Evolutionary conservation across 2,329 filamentous ascomycete species (phyloP).

Genomic region (Colletotrichum tamarilloi): DNA sequence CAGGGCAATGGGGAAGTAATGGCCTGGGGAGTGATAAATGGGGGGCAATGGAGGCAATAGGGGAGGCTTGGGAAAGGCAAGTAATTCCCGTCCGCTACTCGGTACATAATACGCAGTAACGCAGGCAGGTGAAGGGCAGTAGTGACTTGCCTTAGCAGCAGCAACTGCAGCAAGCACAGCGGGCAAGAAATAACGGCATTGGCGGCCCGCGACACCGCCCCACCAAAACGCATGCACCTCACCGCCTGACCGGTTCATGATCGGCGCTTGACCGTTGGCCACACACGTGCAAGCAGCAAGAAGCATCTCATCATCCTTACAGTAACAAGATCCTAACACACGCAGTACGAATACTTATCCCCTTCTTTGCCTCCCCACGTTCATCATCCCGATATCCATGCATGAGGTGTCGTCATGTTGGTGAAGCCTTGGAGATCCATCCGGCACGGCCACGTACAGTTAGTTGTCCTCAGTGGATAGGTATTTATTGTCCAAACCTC

Average conservation of each 20-base stretch:
- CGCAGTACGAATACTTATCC: background rate
- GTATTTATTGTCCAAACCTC: too few relatives aligned
- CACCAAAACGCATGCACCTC: constrained; percentile 13
- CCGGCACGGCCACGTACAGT: background rate
- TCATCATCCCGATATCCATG: background rate
- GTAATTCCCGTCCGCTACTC: background rate
- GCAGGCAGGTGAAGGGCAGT: too few relatives aligned
- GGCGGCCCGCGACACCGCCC: constrained; percentile 4
- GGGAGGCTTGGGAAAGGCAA: constrained; percentile 1
- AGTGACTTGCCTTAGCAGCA: too few relatives aligned
- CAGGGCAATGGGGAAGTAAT: too few relatives aligned
- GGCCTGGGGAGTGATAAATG: too few relatives aligned
- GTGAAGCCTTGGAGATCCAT: background rate
- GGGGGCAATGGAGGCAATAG: background rate
- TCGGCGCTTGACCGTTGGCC: constrained; percentile 7
- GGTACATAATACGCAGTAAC: too few relatives aligned
- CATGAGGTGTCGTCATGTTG: constrained; percentile 1
- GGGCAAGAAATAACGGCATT: constrained; percentile 1
- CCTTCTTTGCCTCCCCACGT: background rate
- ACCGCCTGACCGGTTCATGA: constrained; percentile 21
- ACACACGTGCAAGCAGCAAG: background rate
- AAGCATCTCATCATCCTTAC: background rate
- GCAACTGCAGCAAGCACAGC: too few relatives aligned
- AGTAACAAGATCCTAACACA: too few relatives aligned
- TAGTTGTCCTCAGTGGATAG: too few relatives aligned